Conservation (phyloP, 208 protist genomes). For the Endotrypanum monterogeii region DNA sequence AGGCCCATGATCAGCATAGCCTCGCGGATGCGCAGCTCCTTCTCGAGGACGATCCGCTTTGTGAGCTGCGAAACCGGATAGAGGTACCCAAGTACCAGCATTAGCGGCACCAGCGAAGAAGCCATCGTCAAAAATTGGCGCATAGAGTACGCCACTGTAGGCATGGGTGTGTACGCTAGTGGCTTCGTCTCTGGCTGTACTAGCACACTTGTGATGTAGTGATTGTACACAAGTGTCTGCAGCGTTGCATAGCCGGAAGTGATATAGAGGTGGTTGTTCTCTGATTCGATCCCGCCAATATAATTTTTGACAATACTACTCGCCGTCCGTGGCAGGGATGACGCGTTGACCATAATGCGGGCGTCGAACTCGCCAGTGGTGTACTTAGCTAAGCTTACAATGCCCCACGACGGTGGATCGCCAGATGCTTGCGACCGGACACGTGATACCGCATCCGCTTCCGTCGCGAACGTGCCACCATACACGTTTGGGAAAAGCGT, state of each 20-base stretch:
- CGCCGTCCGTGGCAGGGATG: conserved; percentile 22
- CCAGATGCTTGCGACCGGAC: conserved; percentile 10
- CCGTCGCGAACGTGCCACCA: conserved; percentile 31
- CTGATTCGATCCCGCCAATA: conserved; percentile 12
- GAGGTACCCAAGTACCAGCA: conserved; percentile 74
- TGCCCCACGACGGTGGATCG: conserved; percentile 17
- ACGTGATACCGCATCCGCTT: conserved; percentile 7
- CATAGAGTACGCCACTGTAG: conserved; percentile 21
- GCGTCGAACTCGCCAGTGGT: conserved; percentile 18
- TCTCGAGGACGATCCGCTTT: conserved; percentile 76
- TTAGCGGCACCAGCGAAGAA: conserved; percentile 37
- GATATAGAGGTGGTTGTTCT: conserved; percentile 22
- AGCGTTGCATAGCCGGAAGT: conserved; percentile 37
- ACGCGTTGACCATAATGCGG: conserved; percentile 30
- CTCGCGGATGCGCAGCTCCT: conserved; percentile 78
- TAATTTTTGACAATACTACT: conserved; percentile 6
- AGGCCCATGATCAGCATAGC: conserved; percentile 87
- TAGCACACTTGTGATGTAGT: conserved; percentile 18
- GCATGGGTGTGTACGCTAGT: conserved; percentile 28
- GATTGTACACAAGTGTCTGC: conserved; percentile 34
- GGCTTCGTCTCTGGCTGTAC: background rate
- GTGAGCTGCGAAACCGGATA: conserved; percentile 69
- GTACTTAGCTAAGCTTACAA: conserved; percentile 24
- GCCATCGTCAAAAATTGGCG: conserved; percentile 30
- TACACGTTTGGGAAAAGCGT: conserved; percentile 49